Percentiles rank a stretch among this genome's conserved stretches.
phyloP scores from a whole-genome alignment of 1,284 basidiomycete species.

The Ceratobasidium theobromae region DNA sequence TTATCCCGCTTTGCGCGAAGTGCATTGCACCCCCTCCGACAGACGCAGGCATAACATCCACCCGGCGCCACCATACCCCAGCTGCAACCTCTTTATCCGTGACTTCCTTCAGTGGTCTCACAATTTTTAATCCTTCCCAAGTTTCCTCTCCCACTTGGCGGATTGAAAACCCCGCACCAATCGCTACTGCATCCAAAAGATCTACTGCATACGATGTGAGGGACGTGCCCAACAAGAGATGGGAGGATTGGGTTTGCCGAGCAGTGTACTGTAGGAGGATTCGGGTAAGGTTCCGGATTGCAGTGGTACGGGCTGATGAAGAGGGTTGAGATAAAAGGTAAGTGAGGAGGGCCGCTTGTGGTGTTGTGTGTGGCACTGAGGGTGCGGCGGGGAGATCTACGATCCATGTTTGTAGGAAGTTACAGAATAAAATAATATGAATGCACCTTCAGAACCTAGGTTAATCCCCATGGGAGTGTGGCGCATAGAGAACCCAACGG shows the following conservation, averaged over 20 bases:
- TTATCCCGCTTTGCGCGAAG: constrained; percentile 57
- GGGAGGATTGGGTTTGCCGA: constrained; percentile 59
- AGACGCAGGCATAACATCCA: constrained; percentile 50
- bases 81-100: constrained; percentile 79
- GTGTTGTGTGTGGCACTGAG: constrained; percentile 39
- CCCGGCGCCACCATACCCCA: constrained; percentile 70
- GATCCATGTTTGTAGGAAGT: constrained; percentile 37
- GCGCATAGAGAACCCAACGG: constrained; percentile 1
- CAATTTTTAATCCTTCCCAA: constrained; percentile 58
- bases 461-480: constrained; percentile 46
- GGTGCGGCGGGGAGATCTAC: constrained; percentile 2
- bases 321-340: constrained; percentile 76
- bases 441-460: constrained; percentile 41
- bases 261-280: constrained; percentile 72
- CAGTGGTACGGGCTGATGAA: constrained; percentile 65
- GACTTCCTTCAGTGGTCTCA: constrained; percentile 73
- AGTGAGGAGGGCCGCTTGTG: constrained; percentile 54
- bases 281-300: constrained; percentile 64
- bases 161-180: constrained; percentile 78
- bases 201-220: constrained; percentile 78
- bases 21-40: constrained; percentile 43
- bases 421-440: constrained; percentile 40
- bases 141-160: constrained; percentile 71
- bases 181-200: constrained; percentile 72
- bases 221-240: constrained; percentile 79